Conservation (phyloP, 2,329 filamentous ascomycete species). For the Coniochaeta ligniaria region DNA sequence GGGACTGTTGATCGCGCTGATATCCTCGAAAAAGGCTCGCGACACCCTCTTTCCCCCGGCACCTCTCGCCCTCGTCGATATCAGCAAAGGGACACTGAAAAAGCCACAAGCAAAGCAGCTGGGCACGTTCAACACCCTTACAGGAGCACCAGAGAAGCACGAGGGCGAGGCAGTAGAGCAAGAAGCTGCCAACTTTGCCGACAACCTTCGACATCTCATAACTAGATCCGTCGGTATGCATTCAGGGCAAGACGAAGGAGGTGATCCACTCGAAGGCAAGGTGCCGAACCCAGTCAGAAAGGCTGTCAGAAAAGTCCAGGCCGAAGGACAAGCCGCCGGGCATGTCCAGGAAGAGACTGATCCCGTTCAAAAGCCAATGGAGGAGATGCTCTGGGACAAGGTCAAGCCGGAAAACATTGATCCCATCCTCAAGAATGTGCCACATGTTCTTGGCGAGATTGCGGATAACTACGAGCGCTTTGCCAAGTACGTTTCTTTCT, state of each 20-base stretch:
- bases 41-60: neutral
- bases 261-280: constrained; percentile 1
- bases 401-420: constrained; percentile 1
- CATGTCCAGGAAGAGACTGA: neutral
- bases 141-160: neutral
- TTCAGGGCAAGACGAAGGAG: neutral
- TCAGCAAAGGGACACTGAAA: constrained; percentile 1
- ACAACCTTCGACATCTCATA: neutral
- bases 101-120: neutral
- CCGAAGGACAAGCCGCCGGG: neutral
- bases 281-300: neutral
- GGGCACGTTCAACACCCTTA: neutral
- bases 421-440: constrained; percentile 1
- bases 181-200: constrained; percentile 2
- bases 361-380: constrained; percentile 1
- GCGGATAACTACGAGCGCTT: constrained; percentile 1
- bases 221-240: constrained; percentile 1
- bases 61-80: neutral
- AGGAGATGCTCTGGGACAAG: constrained; percentile 1
- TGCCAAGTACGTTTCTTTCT: neutral
- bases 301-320: neutral
- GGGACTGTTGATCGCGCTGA: neutral
- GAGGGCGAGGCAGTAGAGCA: neutral
- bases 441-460: neutral
- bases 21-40: neutral